A percentile compares a stretch with the other conserved stretches of the same genome.
These are phyloP conservation scores for Nitzschia sp. DNA, from an alignment of 108 stramenopile genomes.

Conservation along the genomic window DNA sequence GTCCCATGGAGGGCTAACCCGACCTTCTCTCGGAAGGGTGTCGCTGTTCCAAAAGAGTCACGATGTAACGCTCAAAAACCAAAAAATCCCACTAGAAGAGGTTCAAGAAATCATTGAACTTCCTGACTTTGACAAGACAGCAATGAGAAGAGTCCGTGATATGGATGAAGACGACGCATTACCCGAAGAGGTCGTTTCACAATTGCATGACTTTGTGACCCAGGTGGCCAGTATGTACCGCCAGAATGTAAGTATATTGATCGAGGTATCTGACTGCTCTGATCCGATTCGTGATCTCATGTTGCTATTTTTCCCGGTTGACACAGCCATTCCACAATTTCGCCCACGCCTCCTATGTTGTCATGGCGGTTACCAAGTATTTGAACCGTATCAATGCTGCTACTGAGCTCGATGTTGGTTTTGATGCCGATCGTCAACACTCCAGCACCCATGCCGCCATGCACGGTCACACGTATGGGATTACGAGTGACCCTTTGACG, in stretches of 20 bases:
- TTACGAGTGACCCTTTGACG: constrained; percentile 33
- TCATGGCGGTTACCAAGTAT: constrained; percentile 39
- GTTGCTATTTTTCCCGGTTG: too few relatives aligned
- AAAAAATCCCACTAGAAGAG: constrained; percentile 3
- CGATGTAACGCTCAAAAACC: neutral
- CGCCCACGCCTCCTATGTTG: too few relatives aligned
- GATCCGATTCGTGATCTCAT: too few relatives aligned
- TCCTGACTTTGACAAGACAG: too few relatives aligned
- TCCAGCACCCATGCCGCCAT: constrained; percentile 2
- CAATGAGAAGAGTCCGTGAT: neutral
- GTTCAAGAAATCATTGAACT: neutral
- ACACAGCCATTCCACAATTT: too few relatives aligned
- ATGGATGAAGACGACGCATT: too few relatives aligned
- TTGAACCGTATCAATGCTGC: constrained; percentile 16
- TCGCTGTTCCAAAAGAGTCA: neutral
- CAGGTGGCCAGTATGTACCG: too few relatives aligned
- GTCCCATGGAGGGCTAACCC: too few relatives aligned
- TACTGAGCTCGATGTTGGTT: neutral
- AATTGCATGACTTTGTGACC: too few relatives aligned
- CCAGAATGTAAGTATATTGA: neutral
- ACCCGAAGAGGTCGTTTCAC: too few relatives aligned
- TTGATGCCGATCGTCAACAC: neutral
- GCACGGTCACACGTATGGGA: constrained; percentile 14
- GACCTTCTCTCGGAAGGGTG: too few relatives aligned
- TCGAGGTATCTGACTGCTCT: too few relatives aligned